Conservation (phyloP, 768 basidiomycete species). For the Lactarius vividus region DNA sequence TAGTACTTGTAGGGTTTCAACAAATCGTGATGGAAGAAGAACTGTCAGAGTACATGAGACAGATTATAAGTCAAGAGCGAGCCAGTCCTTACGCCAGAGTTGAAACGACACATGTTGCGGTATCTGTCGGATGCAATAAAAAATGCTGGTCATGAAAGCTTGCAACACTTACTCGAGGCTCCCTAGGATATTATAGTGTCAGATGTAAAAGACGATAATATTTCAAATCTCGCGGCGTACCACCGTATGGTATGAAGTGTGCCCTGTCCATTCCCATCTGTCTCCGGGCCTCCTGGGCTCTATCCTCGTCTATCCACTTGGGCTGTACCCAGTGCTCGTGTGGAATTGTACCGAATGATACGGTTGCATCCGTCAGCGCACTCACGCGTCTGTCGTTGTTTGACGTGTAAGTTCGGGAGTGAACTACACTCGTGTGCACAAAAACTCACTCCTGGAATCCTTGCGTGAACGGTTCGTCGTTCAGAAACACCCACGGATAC, state of each 20-base stretch:
- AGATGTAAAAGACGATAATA: not conserved
- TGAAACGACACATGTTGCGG: conserved; percentile 53
- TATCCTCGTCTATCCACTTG: conserved; percentile 49
- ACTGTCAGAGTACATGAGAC: conserved; percentile 39
- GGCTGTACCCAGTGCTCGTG: conserved; percentile 49
- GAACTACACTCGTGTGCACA: not conserved
- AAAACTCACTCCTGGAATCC: conserved; percentile 61
- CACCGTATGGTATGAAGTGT: conserved; percentile 13
- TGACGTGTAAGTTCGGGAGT: not conserved
- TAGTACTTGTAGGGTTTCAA: conserved; percentile 78
- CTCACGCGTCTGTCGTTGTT: conserved; percentile 31
- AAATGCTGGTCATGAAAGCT: not conserved
- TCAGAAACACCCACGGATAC: conserved; percentile 88
- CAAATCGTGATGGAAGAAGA: conserved; percentile 80
- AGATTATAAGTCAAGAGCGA: not conserved
- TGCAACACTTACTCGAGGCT: conserved; percentile 12
- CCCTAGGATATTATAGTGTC: not conserved
- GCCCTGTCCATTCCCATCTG: conserved; percentile 37
- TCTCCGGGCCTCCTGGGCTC: conserved; percentile 40
- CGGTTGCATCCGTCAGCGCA: conserved; percentile 35
- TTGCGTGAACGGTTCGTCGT: conserved; percentile 76
- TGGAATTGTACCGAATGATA: conserved; percentile 44
- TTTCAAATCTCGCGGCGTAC: not conserved
- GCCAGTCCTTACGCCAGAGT: conserved; percentile 42
- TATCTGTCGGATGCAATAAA: conserved; percentile 31